Evolutionary conservation across 108 stramenopile genomes (phyloP), one percentile per base, ranked within the genome.

Genomic region (Chaetoceros muelleri): DNA sequence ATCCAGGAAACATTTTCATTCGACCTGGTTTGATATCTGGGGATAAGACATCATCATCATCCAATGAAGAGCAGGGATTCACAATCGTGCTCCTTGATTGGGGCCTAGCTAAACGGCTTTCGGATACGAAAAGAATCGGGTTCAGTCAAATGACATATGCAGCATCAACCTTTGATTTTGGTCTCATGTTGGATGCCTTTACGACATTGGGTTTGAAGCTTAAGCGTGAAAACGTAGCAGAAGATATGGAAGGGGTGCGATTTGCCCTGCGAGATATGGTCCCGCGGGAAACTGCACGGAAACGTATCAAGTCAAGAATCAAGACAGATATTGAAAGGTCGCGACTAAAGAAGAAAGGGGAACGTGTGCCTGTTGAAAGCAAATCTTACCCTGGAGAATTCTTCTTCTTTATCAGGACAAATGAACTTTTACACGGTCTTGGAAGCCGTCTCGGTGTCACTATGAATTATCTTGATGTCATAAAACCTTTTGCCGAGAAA

Each of bases 191-290:
- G 28, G 53, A 55, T 25, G 48, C 63, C 44, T 71, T 59, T 30
- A 59, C 59, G 22, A 59, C 63, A 1, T 50, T 71, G 27, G 64
- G 70, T 17, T 0, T 71, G 0, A 71, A 65, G 30, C 52, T 60
- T 54, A 71, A 71, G 27, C 61, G 61, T 16, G 52, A 65, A 2
- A 58, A 71, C 50, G 63, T 64, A 1, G 48, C 55, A 16, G 57
- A 71, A 31, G 49, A 30, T 28, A 71, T 71, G 70, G 70, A 64
- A 0, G 58, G 58, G n/a, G 60, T 71, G 58, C 58, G 59, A 21
- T 64, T 64, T 25, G 49, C 71, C 30, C 52, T 79, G 0, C 62
- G 78, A 1, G 73, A 74, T 52, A 71, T 71, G 47, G 69, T 53
- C 8, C 78, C 73, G 20, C 49, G 67, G 1, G 64, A 64, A 10